Conservation (phyloP, 768 basidiomycete genomes). For the Agrocybe pediades region DNA sequence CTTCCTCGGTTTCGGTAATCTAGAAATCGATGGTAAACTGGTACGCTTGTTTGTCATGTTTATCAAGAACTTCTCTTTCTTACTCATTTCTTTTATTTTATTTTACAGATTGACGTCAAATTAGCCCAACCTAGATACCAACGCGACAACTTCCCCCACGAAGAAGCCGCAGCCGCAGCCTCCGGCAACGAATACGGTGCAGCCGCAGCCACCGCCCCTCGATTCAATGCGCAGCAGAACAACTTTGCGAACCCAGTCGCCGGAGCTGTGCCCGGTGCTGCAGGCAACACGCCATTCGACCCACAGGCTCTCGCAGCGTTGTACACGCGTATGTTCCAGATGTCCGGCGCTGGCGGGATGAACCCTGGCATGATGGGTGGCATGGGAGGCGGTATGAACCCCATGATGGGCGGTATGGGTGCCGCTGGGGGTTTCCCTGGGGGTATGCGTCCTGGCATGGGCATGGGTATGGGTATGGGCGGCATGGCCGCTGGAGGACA, state of each 20-base stretch:
- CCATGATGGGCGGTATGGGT: slow-evolving; percentile 39
- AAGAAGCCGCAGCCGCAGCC: slow-evolving; percentile 38
- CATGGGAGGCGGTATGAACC: slow-evolving; percentile 40
- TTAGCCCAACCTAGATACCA: slow-evolving; percentile 90
- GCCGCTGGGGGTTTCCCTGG: slow-evolving; percentile 22
- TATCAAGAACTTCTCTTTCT: too few species aligned
- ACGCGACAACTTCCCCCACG: slow-evolving; percentile 60
- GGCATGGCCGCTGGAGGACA: slow-evolving; percentile 40
- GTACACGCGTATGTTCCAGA: slow-evolving; percentile 95
- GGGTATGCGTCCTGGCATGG: slow-evolving; percentile 38
- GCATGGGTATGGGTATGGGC: slow-evolving; percentile 44
- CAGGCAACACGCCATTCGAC: slow-evolving; percentile 72
- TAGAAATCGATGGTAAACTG: slow-evolving; percentile 94
- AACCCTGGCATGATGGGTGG: slow-evolving; percentile 64
- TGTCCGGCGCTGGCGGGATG: slow-evolving; percentile 61
- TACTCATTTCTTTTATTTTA: not conserved
- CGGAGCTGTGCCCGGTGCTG: slow-evolving; percentile 22
- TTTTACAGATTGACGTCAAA: slow-evolving; percentile 89
- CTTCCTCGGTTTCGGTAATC: slow-evolving; percentile 84
- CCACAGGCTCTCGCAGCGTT: slow-evolving; percentile 90
- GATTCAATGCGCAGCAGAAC: slow-evolving; percentile 16
- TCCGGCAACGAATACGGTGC: slow-evolving; percentile 20
- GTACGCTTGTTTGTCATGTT: slow-evolving; percentile 38
- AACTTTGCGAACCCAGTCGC: slow-evolving; percentile 18
- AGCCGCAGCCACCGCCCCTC: slow-evolving; percentile 4